Conservation (phyloP, 2,329 filamentous ascomycete species). For the Aspergillus sp. region DNA sequence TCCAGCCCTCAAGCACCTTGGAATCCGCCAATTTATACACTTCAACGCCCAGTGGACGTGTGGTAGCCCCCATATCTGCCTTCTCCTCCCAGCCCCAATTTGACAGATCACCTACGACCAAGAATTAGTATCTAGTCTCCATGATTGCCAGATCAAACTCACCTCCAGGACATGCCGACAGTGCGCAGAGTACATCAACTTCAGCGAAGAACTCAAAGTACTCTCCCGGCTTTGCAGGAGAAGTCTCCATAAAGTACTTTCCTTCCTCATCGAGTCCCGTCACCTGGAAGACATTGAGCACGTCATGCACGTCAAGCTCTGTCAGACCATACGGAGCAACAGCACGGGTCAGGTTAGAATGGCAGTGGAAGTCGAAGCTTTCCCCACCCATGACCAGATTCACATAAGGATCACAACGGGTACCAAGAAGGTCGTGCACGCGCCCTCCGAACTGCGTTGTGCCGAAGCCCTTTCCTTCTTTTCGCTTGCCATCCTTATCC, state of each 20-base stretch:
- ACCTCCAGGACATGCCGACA: conserved; percentile 73
- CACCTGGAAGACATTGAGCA: conserved; percentile 84
- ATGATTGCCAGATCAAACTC: conserved; percentile 12
- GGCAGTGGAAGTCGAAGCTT: conserved; percentile 79
- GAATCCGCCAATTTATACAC: conserved; percentile 65
- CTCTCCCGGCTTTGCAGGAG: conserved; percentile 49
- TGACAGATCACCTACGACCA: conserved; percentile 64
- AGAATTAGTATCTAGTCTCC: conserved; percentile 14
- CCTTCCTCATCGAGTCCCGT: conserved; percentile 73
- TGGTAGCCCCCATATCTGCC: conserved; percentile 63
- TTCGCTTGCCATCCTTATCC: conserved; percentile 37
- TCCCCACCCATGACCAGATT: conserved; percentile 71
- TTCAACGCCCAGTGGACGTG: conserved; percentile 74
- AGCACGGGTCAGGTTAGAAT: conserved; percentile 76
- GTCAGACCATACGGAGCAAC: conserved; percentile 67
- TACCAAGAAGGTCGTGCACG: conserved; percentile 79
- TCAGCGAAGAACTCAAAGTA: conserved; percentile 79
- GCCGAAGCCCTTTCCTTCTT: conserved; percentile 36
- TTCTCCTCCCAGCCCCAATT: conserved; percentile 76
- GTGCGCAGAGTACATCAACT: conserved; percentile 68
- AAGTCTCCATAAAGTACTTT: conserved; percentile 70
- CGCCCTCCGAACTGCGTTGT: conserved; percentile 60
- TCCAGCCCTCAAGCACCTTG: conserved; percentile 63
- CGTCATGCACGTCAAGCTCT: conserved; percentile 79
- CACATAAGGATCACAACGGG: conserved; percentile 82